Evolutionary conservation across 768 basidiomycete species (phyloP), one percentile per base, ranked within the genome.

Genomic region (Suillus americanus): DNA sequence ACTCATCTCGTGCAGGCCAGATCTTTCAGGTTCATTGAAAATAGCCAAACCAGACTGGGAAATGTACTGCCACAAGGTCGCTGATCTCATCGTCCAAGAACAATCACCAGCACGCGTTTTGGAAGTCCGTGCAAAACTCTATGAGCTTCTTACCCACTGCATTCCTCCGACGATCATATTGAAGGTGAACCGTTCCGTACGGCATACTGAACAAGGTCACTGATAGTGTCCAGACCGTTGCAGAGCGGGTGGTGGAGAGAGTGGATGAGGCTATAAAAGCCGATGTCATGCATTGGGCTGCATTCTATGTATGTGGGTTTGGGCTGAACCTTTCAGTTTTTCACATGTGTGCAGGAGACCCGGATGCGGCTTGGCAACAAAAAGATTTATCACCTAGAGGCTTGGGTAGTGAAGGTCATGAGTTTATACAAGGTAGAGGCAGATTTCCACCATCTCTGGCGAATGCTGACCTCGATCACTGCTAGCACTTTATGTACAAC

Each of bases 1-100:
- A 40, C 33, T 33, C 25, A 35, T 45, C 12, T 28, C 61, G 9
- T 64, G 14, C 70, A 94, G 92, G 62, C 91, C 92, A n/a, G 92
- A 95, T 74, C 82, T 97, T 45, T 85, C 87, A 5, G 91, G 92
- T 38, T 79, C 90, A 45, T 78, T 95, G 63, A 83, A 85, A 40
- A 94, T 97, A 63, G 94, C 95, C 16, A 95, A 98, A 77, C 95
- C 97, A n/a, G 97, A 99, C 73, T 99, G 97, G 97, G 97, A 99
- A 76, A 92, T 91, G 13, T 99, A 97, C 74, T 97, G 96, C 69
- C 83, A 89, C 69, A 94, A 95, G 74, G 89, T 98, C 13, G 95
- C 91, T 16, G 94, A 96, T 74, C 79, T 92, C 71, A 95, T 99
- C 67, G 80, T 98, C 20, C 82, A 86, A 66, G 94, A 97, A 70